Conservation (phyloP, 768 basidiomycete genomes). For the Russula virescens region DNA sequence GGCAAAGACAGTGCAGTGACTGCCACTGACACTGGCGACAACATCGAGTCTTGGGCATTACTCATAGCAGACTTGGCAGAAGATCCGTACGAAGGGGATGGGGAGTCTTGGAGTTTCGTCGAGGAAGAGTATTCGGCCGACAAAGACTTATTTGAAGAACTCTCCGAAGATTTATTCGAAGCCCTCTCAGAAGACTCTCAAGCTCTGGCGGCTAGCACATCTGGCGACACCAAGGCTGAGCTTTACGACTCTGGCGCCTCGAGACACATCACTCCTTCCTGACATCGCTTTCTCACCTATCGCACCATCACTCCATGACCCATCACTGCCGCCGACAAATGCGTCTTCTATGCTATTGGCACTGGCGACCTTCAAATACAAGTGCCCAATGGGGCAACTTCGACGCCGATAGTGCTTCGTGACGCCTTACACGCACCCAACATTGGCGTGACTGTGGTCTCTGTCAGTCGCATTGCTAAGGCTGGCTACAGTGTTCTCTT, state of each 20-base stretch:
- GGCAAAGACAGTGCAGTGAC: neutral
- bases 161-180: too few species aligned
- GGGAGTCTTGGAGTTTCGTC: too few species aligned
- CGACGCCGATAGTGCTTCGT: neutral
- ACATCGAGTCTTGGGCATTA: neutral
- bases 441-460: constrained; percentile 21
- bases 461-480: constrained; percentile 10
- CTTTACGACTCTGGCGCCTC: constrained; percentile 24
- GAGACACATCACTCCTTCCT: constrained; percentile 22
- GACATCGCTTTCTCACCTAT: constrained; percentile 17
- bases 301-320: neutral
- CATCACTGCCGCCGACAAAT: neutral
- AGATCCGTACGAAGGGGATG: too few species aligned
- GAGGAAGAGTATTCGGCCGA: too few species aligned
- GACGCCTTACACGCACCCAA: neutral
- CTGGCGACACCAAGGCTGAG: neutral
- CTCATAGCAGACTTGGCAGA: too few species aligned
- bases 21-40: neutral
- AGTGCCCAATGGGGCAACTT: neutral
- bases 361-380: neutral
- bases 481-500: neutral
- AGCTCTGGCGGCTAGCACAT: too few species aligned
- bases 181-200: too few species aligned
- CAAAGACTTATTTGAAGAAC: too few species aligned
- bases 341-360: neutral